Evolutionary conservation across 2,329 filamentous ascomycete genomes (phyloP), one percentile per base, ranked within the genome.

Genomic region (Seiridium unicorne): DNA sequence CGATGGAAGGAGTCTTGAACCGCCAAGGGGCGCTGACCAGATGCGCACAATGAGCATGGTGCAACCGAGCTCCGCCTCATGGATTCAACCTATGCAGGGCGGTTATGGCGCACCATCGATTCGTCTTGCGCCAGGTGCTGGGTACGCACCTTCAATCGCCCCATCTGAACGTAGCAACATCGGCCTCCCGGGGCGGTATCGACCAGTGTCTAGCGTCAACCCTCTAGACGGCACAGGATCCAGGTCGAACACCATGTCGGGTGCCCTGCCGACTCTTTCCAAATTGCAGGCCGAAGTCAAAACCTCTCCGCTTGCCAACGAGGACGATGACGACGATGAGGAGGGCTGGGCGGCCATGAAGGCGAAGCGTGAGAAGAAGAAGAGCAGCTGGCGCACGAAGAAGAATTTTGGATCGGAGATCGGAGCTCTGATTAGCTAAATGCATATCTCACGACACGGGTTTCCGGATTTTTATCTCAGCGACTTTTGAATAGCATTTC

Each of bases 161-260:
- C 95, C 95, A 1, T 97, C 92, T 4, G 95, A 98, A 77, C 89
- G 95, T 62, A 98, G 93, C 81, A 98, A 96, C 73, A 81, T 97
- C 62, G 95, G 95, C 13, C 83, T 96, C 57, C 93, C 95, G 7
- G 89, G 92, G 38, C 88, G 95, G 49, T 99, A 99, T 76, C 86
- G 95, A 51, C 93, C 95, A 1, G 94, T 98, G 1, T 93, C 91
- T 0, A 89, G 89, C 47, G 79, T 83, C 58, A 80, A 79, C 6
- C 70, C 74, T 4, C 62, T 67, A 60, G 69, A 75, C 49, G 64
- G 70, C 44, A 18, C 49, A 9, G 36, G 67, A 18, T 71, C 73
- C 4, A 76, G 75, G 54, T 76, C 77, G 9, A 72, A 77, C 31
- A 77, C 74, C 49, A 82, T 82, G 72, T 76, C 80, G 0, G 74